Base-by-base conservation (phyloP, 371 early-diverging fungal species). In the Apophysomyces sp. region DNA sequence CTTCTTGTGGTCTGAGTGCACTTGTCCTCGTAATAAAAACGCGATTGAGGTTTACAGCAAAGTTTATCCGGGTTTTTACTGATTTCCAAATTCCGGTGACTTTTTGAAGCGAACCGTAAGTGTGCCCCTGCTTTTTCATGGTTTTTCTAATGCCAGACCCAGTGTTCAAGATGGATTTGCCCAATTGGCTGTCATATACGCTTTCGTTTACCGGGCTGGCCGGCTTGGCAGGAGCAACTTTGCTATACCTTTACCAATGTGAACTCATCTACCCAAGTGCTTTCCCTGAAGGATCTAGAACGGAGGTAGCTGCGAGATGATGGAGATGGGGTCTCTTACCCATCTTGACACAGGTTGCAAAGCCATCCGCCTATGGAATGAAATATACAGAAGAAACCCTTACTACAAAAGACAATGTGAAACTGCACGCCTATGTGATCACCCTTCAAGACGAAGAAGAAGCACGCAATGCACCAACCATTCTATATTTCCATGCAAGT, bases 401-500 rank as follows among this genome's bases (percentile, higher is more conserved):
- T 31, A 78, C 63, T 44, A 94, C 97, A 4, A 80, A 83, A 32
- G 98, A 97, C 74, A 84, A 84, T 21, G 87, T 95, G 49, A 76
- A 85, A 53, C 73, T 98, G 55, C 86, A 81, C 21, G 92, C 90
- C 3, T 97, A 94, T 68, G 67, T 92, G 56, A 95, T 96, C 67
- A 74, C 83, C 59, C 78, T 82, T 44, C 67, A 66, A 0, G 73
- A 81, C 30, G 83, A 84, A 52, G 80, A 78, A 24, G 74, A 77
- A 41, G 85, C 88, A 16, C 81, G 76, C 52, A 62, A 59, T 18
- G 80, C 85, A 24, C 88, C 92, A 24, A 94, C 96, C 0, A 73
- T 97, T 51, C 68, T 96, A 9, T 95, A 92, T 64, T 89, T 90
- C 63, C 98, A 96, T 71, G 94, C 82, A 78, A 78, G 68, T 54